Conservation (phyloP, 768 basidiomycete genomes). For the Termitomyces sp. region DNA sequence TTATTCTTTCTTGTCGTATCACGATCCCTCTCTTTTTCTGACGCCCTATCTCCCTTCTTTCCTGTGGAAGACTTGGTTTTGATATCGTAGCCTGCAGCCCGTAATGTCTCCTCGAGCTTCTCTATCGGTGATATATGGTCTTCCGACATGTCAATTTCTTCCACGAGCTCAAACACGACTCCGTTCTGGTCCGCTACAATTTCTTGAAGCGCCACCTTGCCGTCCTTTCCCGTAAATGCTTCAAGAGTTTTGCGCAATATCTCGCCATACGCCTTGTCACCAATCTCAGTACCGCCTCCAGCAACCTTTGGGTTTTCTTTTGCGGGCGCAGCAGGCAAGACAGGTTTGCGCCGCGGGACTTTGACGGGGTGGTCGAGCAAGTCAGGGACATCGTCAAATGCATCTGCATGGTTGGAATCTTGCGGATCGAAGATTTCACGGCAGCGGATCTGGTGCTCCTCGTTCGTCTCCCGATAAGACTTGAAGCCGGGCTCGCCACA, state of each 20-base stretch:
- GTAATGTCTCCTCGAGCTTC: constrained; percentile 43
- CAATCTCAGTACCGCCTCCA: constrained; percentile 9
- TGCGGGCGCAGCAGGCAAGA: constrained; percentile 36
- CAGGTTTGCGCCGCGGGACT: constrained; percentile 41
- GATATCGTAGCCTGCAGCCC: constrained; percentile 48
- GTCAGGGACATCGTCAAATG: constrained; percentile 31
- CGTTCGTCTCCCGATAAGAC: constrained; percentile 58
- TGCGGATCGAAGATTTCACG: constrained; percentile 59
- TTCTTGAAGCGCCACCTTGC: constrained; percentile 36
- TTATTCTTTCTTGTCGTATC: constrained; percentile 9
- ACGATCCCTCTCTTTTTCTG: constrained; percentile 20
- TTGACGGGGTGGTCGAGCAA: constrained; percentile 49
- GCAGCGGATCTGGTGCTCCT: constrained; percentile 71
- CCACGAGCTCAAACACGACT: constrained; percentile 37
- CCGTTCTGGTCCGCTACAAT: constrained; percentile 34
- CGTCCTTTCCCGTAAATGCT: constrained; percentile 24
- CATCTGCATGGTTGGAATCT: constrained; percentile 18
- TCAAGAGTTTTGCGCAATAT: constrained; percentile 33
- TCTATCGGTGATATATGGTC: constrained; percentile 33
- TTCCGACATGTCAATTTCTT: constrained; percentile 34
- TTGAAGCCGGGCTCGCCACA: constrained; percentile 93
- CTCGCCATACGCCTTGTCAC: constrained; percentile 22
- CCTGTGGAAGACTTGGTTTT: constrained; percentile 19
- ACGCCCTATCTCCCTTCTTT: constrained; percentile 20
- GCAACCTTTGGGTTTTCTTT: constrained; percentile 4